Evolutionary conservation across 1,284 basidiomycete genomes (phyloP).

Genomic region (Microbotryum lychnidis-dioicae): DNA sequence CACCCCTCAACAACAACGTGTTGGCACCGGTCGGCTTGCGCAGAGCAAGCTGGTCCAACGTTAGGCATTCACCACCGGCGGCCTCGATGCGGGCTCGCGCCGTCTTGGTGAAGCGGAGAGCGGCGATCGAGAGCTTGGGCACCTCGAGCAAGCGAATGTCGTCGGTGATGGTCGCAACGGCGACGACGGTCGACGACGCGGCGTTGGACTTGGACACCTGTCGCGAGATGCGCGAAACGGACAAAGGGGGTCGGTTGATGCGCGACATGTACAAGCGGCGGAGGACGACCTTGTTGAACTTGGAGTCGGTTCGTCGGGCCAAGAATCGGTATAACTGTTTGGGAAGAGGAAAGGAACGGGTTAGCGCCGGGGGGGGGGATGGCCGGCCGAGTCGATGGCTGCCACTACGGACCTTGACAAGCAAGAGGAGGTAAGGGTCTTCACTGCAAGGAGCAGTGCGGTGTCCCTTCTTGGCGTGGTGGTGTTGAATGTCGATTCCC

Average conservation of each 20-base stretch:
- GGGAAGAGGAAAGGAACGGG: not conserved
- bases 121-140: slow-evolving; percentile 89
- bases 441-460: slow-evolving; percentile 94
- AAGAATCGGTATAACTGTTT: slow-evolving; percentile 94
- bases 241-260: slow-evolving; percentile 94
- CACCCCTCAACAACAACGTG: slow-evolving; percentile 85
- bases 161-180: slow-evolving; percentile 90
- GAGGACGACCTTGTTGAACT: slow-evolving; percentile 97
- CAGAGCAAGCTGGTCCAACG: slow-evolving; percentile 92
- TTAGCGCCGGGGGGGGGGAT: slow-evolving; percentile 1
- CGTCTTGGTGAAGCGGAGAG: slow-evolving; percentile 85
- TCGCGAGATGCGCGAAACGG: slow-evolving; percentile 67
- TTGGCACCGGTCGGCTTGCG: slow-evolving; percentile 90
- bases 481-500: slow-evolving; percentile 96
- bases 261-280: slow-evolving; percentile 95
- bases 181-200: slow-evolving; percentile 70
- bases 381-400: not conserved
- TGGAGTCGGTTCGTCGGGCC: slow-evolving; percentile 88
- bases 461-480: slow-evolving; percentile 98
- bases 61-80: slow-evolving; percentile 89
- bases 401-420: slow-evolving; percentile 73
- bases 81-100: slow-evolving; percentile 91
- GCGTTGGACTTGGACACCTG: slow-evolving; percentile 60
- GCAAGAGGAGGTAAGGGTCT: slow-evolving; percentile 96
- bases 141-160: slow-evolving; percentile 80